These are phyloP conservation scores for Paraphoma sp. DNA, from an alignment of 2,329 filamentous ascomycete species.

Conservation along the genomic window DNA sequence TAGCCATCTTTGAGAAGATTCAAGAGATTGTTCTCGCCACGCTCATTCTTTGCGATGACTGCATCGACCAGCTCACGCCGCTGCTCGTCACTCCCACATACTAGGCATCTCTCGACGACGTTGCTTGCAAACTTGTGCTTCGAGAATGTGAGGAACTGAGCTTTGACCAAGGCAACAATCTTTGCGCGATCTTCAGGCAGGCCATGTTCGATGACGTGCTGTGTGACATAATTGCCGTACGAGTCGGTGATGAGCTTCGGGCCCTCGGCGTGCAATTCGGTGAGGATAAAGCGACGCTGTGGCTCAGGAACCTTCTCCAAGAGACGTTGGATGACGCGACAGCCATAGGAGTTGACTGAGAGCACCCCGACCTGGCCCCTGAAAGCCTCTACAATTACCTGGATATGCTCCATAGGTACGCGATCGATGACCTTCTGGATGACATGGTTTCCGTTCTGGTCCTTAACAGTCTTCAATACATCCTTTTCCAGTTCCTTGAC, in stretches of 20 bases:
- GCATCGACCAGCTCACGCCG: conserved; percentile 68
- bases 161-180: conserved; percentile 76
- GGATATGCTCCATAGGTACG: conserved; percentile 77
- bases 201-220: conserved; percentile 86
- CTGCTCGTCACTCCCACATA: conserved; percentile 72
- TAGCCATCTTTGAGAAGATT: conserved; percentile 87
- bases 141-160: conserved; percentile 75
- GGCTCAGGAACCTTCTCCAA: conserved; percentile 79
- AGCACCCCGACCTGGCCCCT: conserved; percentile 75
- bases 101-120: conserved; percentile 92
- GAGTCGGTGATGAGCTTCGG: conserved; percentile 79
- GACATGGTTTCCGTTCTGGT: conserved; percentile 95
- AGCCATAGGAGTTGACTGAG: conserved; percentile 83
- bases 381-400: conserved; percentile 84
- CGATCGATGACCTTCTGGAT: conserved; percentile 91
- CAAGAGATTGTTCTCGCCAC: conserved; percentile 74
- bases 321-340: conserved; percentile 90
- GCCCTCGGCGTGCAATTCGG: conserved; percentile 78
- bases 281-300: conserved; percentile 75
- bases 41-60: conserved; percentile 58
- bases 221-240: conserved; percentile 95
- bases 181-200: conserved; percentile 72
- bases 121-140: conserved; percentile 98
- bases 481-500: conserved; percentile 82
- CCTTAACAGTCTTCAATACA: conserved; percentile 78